Evolutionary conservation across 2,329 filamentous ascomycete species (phyloP).

Genomic region (Aschersonia sp.): DNA sequence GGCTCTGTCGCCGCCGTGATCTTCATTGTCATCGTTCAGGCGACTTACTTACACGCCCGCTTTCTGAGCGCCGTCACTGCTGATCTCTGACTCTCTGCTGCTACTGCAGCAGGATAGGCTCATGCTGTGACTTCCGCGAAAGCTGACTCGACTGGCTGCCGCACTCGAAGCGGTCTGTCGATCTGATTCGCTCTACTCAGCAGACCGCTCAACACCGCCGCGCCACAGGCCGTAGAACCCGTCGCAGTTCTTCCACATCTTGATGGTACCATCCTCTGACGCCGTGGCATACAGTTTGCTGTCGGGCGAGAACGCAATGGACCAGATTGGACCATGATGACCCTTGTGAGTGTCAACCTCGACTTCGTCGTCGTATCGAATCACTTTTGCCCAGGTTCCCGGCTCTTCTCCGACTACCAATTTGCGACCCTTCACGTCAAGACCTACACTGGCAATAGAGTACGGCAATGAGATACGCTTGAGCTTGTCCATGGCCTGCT

Average conservation of each 20-base stretch:
- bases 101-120: slow-evolving; percentile 7
- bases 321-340: slow-evolving; percentile 96
- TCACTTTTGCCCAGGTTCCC: slow-evolving; percentile 94
- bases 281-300: slow-evolving; percentile 93
- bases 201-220: slow-evolving; percentile 25
- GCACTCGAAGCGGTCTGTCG: slow-evolving; percentile 4
- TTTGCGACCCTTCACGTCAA: slow-evolving; percentile 69
- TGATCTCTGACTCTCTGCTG: slow-evolving; percentile 4
- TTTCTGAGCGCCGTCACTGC: background rate
- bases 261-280: slow-evolving; percentile 95
- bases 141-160: slow-evolving; percentile 2
- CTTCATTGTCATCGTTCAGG: background rate
- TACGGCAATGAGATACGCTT: slow-evolving; percentile 72
- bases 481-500: slow-evolving; percentile 52
- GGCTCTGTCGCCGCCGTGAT: background rate
- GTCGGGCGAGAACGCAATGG: slow-evolving; percentile 84
- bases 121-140: slow-evolving; percentile 4
- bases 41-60: background rate
- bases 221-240: slow-evolving; percentile 52
- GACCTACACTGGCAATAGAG: slow-evolving; percentile 78
- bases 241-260: slow-evolving; percentile 66
- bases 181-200: slow-evolving; percentile 19
- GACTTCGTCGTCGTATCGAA: slow-evolving; percentile 70
- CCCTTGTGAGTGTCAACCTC: slow-evolving; percentile 92
- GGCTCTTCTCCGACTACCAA: slow-evolving; percentile 83